Base-by-base conservation (phyloP, 768 basidiomycete genomes). In the Lyophyllum decastes region DNA sequence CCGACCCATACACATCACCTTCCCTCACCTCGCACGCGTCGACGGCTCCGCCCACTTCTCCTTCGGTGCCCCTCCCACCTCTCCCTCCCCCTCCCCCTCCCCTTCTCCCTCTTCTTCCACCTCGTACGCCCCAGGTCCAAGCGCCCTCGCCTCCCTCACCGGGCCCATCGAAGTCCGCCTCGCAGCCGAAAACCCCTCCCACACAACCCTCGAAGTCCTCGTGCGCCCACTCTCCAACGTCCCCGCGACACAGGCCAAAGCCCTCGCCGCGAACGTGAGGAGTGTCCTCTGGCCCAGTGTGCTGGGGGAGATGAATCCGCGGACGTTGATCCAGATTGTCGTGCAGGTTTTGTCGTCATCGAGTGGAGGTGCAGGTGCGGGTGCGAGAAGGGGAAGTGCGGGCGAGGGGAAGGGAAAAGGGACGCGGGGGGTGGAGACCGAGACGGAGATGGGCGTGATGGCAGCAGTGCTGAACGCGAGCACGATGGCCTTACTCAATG, bases 141-240 rank as follows among this genome's bases (percentile, higher is more conserved):
- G 64, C 69, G 88, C 85, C 2, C 70, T 92, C 19, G 84, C 88
- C 8, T 92, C 92, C 4, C 69, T 92, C 34, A 90, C 90, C 14
- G 92, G 93, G 0, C 93, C 93, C 19, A 87, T 93, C 45, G 86
- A 93, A 61, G 88, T 88, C 49, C 80, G 90, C 17, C 75, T 86
- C 8, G 82, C 84, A 2, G 71, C 81, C 8, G 93, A 94, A 73
- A 80, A 84, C 27, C 83, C 92, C 10, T 86, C 86, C 11, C 83
- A 85, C 54, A 85, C 90, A 0, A 85, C 89, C 0, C 82, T 94
- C 61, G 93, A 94, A 65, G 85, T 94, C 41, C 72, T 76, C 46
- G 77, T 92, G 9, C 82, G 91, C 2, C 91, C 93, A 0, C 74
- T 92, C 17, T 79, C 85, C 21, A 80, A 83, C 45, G 76, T 92